Evolutionary conservation across 2,329 filamentous ascomycete species (phyloP).

Genomic region (Akanthomyces uredinophilus): DNA sequence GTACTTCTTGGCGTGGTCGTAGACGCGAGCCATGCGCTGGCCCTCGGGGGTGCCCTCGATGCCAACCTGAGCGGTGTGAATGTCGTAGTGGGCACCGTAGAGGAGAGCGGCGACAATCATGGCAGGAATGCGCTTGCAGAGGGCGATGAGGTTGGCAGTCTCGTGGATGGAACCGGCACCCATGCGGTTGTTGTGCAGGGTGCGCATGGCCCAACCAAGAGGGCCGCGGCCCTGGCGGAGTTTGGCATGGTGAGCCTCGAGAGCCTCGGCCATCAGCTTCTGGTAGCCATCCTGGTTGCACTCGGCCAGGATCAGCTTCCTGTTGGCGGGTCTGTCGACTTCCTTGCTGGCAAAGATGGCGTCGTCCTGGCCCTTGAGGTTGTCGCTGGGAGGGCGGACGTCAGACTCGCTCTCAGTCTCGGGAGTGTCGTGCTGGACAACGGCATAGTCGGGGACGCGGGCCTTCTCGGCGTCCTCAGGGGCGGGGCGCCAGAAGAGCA

Average conservation of each 20-base stretch:
- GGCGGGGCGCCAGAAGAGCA: conserved; percentile 56
- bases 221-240: conserved; percentile 60
- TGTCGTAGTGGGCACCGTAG: conserved; percentile 78
- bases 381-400: conserved; percentile 17
- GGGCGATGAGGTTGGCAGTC: conserved; percentile 59
- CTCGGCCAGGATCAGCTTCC: conserved; percentile 42
- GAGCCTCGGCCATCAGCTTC: conserved; percentile 52
- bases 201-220: conserved; percentile 79
- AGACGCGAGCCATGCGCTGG: conserved; percentile 63
- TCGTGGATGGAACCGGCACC: conserved; percentile 71
- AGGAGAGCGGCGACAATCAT: conserved; percentile 56
- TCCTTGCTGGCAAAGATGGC: conserved; percentile 28
- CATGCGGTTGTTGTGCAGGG: conserved; percentile 67
- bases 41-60: conserved; percentile 68
- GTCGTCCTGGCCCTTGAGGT: conserved; percentile 22
- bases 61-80: conserved; percentile 69
- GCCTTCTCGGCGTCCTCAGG: conserved; percentile 48
- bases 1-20: conserved; percentile 59
- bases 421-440: conserved; percentile 58
- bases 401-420: conserved; percentile 27
- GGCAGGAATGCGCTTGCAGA: conserved; percentile 64
- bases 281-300: conserved; percentile 51
- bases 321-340: conserved; percentile 34
- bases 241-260: conserved; percentile 55
- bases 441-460: conserved; percentile 69